Conservation (phyloP, 2,329 filamentous ascomycete species). For the Metarhizium guizhouense region DNA sequence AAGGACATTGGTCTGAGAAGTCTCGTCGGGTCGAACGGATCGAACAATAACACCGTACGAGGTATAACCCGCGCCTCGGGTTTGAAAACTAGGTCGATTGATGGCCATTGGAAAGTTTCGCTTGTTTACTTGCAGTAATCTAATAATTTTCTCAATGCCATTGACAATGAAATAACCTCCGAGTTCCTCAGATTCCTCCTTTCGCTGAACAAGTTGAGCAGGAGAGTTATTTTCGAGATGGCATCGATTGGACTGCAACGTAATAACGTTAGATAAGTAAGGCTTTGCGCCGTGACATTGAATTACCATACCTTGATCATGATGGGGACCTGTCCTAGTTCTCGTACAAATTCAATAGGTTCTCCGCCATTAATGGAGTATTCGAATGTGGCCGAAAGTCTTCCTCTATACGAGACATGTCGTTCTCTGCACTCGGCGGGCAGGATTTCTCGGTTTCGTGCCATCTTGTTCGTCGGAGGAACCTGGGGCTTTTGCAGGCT, state of each 20-base stretch:
- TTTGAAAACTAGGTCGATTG: constrained; percentile 78
- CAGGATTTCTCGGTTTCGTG: constrained; percentile 74
- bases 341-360: constrained; percentile 70
- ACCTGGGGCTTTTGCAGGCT: constrained; percentile 75
- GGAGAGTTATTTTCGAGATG: constrained; percentile 83
- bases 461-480: constrained; percentile 75
- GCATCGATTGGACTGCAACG: constrained; percentile 68
- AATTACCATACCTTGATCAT: constrained; percentile 68
- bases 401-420: constrained; percentile 84
- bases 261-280: background rate
- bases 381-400: constrained; percentile 73
- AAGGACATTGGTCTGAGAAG: constrained; percentile 92
- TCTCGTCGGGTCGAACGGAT: constrained; percentile 92
- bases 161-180: constrained; percentile 98
- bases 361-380: constrained; percentile 83
- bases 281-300: background rate
- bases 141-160: constrained; percentile 93
- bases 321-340: constrained; percentile 81
- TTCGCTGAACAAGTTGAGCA: constrained; percentile 69
- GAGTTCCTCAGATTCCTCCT: constrained; percentile 93
- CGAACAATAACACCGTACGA: constrained; percentile 85
- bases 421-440: constrained; percentile 92
- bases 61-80: constrained; percentile 80
- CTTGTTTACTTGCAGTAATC: constrained; percentile 80
- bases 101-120: constrained; percentile 96